Evolutionary conservation across 2,329 filamentous ascomycete species (phyloP).

Genomic region (Cryphonectria nitschkei): DNA sequence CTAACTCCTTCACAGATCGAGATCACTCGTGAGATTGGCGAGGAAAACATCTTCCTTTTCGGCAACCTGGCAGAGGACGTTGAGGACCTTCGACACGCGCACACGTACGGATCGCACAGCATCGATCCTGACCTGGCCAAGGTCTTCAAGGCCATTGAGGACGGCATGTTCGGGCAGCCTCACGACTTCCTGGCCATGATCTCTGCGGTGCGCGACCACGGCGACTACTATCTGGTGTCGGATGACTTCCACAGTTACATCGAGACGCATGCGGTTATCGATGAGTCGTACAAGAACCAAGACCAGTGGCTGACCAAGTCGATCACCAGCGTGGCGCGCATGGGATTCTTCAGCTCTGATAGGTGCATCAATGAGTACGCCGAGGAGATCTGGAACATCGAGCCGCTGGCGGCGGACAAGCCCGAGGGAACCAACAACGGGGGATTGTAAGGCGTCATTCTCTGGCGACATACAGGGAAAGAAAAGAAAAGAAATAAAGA

Average conservation of each 20-base stretch:
- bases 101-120: conserved; percentile 80
- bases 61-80: conserved; percentile 95
- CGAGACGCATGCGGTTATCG: conserved; percentile 86
- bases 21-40: conserved; percentile 95
- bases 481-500: not conserved
- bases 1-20: conserved; percentile 66
- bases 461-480: not conserved
- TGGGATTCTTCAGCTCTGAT: conserved; percentile 98
- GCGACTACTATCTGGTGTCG: conserved; percentile 96
- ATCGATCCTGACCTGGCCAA: conserved; percentile 76
- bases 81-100: conserved; percentile 88
- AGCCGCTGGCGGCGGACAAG: conserved; percentile 66
- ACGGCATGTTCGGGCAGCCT: conserved; percentile 78
- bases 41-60: conserved; percentile 98
- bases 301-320: conserved; percentile 91
- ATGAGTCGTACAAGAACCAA: conserved; percentile 88
- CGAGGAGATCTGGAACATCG: conserved; percentile 91
- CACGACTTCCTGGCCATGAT: conserved; percentile 81
- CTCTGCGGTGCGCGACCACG: conserved; percentile 84
- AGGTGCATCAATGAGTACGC: conserved; percentile 97
- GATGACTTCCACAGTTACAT: conserved; percentile 97
- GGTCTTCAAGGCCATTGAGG: conserved; percentile 84
- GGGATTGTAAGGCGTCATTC: conserved; percentile 22
- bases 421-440: conserved; percentile 23
- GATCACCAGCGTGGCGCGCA: conserved; percentile 84